Conservation (phyloP, 2,329 filamentous ascomycete species). For the Microsporum ferrugineum region DNA sequence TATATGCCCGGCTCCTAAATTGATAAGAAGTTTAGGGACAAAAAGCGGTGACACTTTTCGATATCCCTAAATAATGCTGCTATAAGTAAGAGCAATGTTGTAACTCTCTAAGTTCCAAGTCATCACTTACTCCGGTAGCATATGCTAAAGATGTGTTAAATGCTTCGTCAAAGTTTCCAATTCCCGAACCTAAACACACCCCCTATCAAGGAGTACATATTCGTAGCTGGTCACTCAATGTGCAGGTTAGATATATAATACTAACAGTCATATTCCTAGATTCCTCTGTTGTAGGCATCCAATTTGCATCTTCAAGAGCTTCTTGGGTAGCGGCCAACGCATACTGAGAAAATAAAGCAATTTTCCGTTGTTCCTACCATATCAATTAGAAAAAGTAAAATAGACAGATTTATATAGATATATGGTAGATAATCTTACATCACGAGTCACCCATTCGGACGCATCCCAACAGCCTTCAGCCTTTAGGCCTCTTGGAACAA, state of each 20-base stretch:
- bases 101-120: background rate
- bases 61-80: conserved; percentile 54
- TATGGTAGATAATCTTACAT: conserved; percentile 22
- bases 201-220: conserved; percentile 41
- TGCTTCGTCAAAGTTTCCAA: conserved; percentile 85
- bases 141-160: conserved; percentile 73
- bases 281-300: conserved; percentile 50
- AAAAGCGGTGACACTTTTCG: conserved; percentile 88
- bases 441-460: conserved; percentile 34
- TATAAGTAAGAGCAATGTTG: background rate
- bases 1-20: conserved; percentile 86
- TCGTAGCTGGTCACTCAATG: conserved; percentile 5
- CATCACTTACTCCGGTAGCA: conserved; percentile 52
- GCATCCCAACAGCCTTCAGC: conserved; percentile 35
- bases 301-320: conserved; percentile 71
- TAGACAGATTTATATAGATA: background rate
- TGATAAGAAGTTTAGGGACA: conserved; percentile 85
- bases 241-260: background rate
- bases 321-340: conserved; percentile 77
- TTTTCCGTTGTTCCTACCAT: conserved; percentile 55
- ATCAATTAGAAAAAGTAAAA: background rate
- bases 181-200: conserved; percentile 87
- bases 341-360: conserved; percentile 88
- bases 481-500: conserved; percentile 54
- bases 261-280: conserved; percentile 59